A percentile compares a stretch with the other conserved stretches of the same genome.
phyloP scores from a whole-genome alignment of 2,329 filamentous ascomycete species.

The Nemania sp. region DNA sequence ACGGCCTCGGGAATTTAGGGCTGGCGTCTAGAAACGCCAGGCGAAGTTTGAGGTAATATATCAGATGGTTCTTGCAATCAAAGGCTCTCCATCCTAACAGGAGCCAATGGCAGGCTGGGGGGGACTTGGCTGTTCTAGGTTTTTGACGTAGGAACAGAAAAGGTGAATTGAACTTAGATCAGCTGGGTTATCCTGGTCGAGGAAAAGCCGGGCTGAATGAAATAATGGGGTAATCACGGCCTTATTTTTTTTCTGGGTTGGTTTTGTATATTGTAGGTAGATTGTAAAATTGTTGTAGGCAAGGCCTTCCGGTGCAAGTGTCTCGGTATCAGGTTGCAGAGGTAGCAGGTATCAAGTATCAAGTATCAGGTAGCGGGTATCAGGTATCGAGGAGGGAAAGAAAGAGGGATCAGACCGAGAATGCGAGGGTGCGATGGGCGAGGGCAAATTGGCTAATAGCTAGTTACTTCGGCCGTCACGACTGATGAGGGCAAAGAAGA shows the following conservation, averaged over 20 bases:
- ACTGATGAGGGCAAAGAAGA: slow-evolving; percentile 39
- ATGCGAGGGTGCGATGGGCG: background rate
- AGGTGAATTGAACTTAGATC: slow-evolving; percentile 35
- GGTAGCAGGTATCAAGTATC: slow-evolving; percentile 9
- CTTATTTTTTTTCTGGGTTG: slow-evolving; percentile 20
- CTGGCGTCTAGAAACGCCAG: slow-evolving; percentile 27
- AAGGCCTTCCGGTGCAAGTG: slow-evolving; percentile 30
- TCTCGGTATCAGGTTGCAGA: slow-evolving; percentile 41
- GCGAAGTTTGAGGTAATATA: slow-evolving; percentile 12
- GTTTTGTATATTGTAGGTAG: slow-evolving; percentile 28
- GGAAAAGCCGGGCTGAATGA: slow-evolving; percentile 46
- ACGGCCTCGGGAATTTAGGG: slow-evolving; percentile 18
- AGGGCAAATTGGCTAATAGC: slow-evolving; percentile 46
- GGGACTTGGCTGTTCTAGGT: slow-evolving; percentile 29
- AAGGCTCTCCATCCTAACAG: slow-evolving; percentile 20
- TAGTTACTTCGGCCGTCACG: slow-evolving; percentile 43
- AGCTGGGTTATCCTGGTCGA: slow-evolving; percentile 42
- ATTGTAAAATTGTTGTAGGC: background rate
- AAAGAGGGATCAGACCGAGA: slow-evolving; percentile 27
- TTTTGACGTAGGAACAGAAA: slow-evolving; percentile 26
- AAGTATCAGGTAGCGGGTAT: slow-evolving; percentile 8
- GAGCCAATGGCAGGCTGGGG: slow-evolving; percentile 42
- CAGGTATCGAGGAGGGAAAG: slow-evolving; percentile 13
- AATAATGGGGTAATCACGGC: slow-evolving; percentile 38
- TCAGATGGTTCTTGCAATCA: slow-evolving; percentile 21